Base-by-base conservation (phyloP, 2,329 filamentous ascomycete genomes). In the Emmonsia crescens region DNA sequence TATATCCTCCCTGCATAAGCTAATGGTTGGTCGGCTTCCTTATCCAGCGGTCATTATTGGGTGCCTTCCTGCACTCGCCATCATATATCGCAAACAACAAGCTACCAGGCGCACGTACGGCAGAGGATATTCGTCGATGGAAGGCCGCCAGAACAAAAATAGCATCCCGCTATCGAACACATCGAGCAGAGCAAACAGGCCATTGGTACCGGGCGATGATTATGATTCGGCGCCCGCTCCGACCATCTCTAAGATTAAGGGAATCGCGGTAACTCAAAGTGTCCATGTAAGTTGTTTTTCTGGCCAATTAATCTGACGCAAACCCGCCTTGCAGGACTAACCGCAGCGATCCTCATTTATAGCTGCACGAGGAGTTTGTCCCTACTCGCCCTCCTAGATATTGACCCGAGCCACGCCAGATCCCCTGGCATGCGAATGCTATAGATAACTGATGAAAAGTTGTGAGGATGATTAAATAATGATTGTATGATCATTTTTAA, bases 31-130 rank as follows among this genome's bases (percentile, higher is more conserved):
- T n/a, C 36, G 6, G 16, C 16, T 61, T 52, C 31, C n/a, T 19
- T 19, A 19, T 46, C 10, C 16, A 61, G 59, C 59, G 16, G 59
- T 61, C 33, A 61, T 61, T 46, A 48, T 61, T 38, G 59, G 59
- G 24, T 61, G 59, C 29, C 46, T 60, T 29, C 49, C 59, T 42
- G 46, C 49, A 3, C 27, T 60, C 12, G 59, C 59, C 19, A 52
- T 60, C 33, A 60, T 60, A 36, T 60, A 55, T 51, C 59, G 59
- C 16, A 33, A 54, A 52, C 49, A 60, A 24, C 46, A 38, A 54
- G 21, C 29, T 33, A 38, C 59, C 21, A 33, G 46, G 24, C 59
- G 59, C 24, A 42, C 46, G n/a, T 60, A 55, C 27, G 29, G 27
- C 21, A 36, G 16, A 27, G 59, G 31, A 54, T 52, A 55, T 44